Conservation (phyloP, 352 stramenopile species). For the Pythium diclinum region DNA sequence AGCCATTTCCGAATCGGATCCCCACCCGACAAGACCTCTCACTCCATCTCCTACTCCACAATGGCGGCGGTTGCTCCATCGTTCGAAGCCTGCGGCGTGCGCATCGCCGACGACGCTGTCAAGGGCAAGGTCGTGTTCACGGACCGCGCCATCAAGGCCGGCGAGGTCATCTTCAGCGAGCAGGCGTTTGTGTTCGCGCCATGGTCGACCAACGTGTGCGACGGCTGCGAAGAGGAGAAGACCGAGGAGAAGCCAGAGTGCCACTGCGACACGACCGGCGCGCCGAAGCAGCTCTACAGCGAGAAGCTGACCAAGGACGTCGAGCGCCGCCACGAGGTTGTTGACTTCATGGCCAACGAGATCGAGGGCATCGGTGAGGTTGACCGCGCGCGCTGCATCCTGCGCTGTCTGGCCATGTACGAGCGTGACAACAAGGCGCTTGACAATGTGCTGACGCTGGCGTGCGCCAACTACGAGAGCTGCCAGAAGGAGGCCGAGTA, state of each 20-base stretch:
- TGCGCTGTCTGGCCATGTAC: constrained; percentile 65
- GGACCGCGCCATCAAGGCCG: constrained; percentile 47
- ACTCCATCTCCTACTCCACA: neutral
- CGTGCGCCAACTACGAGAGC: constrained; percentile 44
- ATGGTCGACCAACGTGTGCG: constrained; percentile 66
- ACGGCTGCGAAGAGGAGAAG: constrained; percentile 44
- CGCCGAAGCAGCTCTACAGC: constrained; percentile 42
- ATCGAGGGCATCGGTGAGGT: constrained; percentile 67
- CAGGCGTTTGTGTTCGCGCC: constrained; percentile 66
- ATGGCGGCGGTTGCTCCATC: constrained; percentile 46
- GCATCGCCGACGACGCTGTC: constrained; percentile 41
- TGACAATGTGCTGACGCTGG: constrained; percentile 41
- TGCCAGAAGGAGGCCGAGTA: constrained; percentile 39
- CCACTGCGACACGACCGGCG: constrained; percentile 33
- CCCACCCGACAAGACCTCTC: neutral
- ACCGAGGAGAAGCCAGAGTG: constrained; percentile 21
- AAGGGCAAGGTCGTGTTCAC: constrained; percentile 67
- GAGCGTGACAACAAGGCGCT: constrained; percentile 45
- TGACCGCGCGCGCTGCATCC: constrained; percentile 64
- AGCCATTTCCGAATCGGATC: constrained; percentile 14
- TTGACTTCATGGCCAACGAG: constrained; percentile 44
- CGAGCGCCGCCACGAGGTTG: constrained; percentile 46
- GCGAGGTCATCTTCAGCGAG: constrained; percentile 75
- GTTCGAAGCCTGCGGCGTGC: constrained; percentile 54
- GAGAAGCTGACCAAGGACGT: constrained; percentile 39